Percentiles rank a stretch among this genome's conserved stretches.
Conservation (phyloP, 1,284 basidiomycete species). For the Marasmius fiardii region DNA sequence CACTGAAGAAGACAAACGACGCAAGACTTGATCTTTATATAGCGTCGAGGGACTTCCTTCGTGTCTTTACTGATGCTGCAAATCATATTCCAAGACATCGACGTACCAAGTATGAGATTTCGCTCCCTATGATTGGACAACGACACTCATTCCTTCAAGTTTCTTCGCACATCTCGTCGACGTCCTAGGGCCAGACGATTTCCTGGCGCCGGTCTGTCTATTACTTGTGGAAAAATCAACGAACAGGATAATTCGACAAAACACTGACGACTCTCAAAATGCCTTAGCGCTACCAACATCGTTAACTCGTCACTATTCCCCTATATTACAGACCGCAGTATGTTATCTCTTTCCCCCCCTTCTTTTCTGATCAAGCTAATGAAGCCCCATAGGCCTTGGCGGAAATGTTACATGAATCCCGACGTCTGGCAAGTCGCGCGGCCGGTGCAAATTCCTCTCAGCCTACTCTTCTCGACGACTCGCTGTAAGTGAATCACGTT, state of each 20-base stretch:
- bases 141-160: slow-evolving; percentile 33
- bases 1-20: slow-evolving; percentile 56
- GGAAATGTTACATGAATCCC: slow-evolving; percentile 66
- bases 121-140: slow-evolving; percentile 6
- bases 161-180: slow-evolving; percentile 93
- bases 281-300: slow-evolving; percentile 67
- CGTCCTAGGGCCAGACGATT: slow-evolving; percentile 79
- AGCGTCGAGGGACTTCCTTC: slow-evolving; percentile 70
- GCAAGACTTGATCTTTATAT: slow-evolving; percentile 60
- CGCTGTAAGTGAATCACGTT: slow-evolving; percentile 42
- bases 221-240: slow-evolving; percentile 81
- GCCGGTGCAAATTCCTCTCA: slow-evolving; percentile 32
- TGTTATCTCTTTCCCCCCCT: slow-evolving; percentile 19
- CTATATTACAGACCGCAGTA: slow-evolving; percentile 55
- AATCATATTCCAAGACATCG: slow-evolving; percentile 88
- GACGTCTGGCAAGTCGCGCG: slow-evolving; percentile 53
- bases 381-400: slow-evolving; percentile 50
- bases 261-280: slow-evolving; percentile 52
- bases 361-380: slow-evolving; percentile 8
- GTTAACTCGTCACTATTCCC: slow-evolving; percentile 57
- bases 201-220: slow-evolving; percentile 83
- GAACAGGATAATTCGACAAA: slow-evolving; percentile 69
- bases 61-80: slow-evolving; percentile 87
- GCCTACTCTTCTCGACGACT: slow-evolving; percentile 55
- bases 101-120: slow-evolving; percentile 62